Percentiles rank a stretch among this genome's conserved stretches.
phyloP scores from a whole-genome alignment of 257 asterid species.

The Solanum piurae region DNA sequence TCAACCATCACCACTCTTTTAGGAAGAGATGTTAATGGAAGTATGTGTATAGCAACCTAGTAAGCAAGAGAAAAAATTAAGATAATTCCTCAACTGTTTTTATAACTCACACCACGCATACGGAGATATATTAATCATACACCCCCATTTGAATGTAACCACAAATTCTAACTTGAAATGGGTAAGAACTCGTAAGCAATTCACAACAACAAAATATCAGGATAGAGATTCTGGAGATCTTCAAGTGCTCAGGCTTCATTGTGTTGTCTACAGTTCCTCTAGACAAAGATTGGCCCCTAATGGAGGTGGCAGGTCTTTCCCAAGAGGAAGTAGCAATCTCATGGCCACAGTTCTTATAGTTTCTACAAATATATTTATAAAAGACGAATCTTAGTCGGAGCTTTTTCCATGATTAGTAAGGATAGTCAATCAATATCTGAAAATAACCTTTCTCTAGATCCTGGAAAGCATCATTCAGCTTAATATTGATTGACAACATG shows the following conservation, averaged over 20 bases:
- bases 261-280: constrained; percentile 30
- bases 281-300: constrained; percentile 37
- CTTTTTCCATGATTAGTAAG: neutral
- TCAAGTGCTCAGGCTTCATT: constrained; percentile 52
- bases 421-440: neutral
- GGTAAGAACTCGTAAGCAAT: constrained; percentile 63
- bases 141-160: neutral
- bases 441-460: constrained; percentile 75
- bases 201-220: constrained; percentile 61
- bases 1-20: constrained; percentile 75
- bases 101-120: neutral
- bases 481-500: constrained; percentile 45
- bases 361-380: constrained; percentile 37
- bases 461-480: constrained; percentile 58
- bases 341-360: constrained; percentile 31
- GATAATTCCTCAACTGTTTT: neutral
- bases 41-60: constrained; percentile 69
- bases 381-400: neutral
- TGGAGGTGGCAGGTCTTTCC: constrained; percentile 63
- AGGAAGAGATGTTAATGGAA: constrained; percentile 45
- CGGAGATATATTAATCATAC: neutral
- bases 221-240: constrained; percentile 54
- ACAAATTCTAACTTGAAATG: constrained; percentile 50
- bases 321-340: constrained; percentile 60
- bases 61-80: neutral